phyloP scores from a whole-genome alignment of 139 green algal species.

The Chlorella vulgaris region DNA sequence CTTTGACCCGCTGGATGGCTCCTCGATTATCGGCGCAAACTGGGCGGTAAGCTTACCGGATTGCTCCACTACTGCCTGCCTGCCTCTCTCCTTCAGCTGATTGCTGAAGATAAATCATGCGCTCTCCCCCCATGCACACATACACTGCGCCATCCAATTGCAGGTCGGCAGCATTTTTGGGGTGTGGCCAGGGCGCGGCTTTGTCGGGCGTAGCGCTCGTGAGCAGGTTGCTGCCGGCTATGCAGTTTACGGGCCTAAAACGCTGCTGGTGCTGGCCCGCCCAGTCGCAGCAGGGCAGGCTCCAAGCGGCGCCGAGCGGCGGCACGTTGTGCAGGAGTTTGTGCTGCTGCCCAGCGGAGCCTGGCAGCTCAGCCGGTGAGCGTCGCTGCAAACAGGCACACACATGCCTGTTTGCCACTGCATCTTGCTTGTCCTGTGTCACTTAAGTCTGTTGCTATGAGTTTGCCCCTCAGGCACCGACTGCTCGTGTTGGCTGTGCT shows the following conservation, averaged over 20 bases:
- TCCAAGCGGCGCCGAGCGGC: too few species aligned
- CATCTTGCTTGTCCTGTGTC: too few species aligned
- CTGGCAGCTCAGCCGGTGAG: constrained; percentile 28
- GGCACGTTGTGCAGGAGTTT: constrained; percentile 55
- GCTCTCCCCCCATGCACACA: too few species aligned
- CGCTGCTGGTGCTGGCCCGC: constrained; percentile 73
- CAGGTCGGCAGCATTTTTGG: constrained; percentile 82
- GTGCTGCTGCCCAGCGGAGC: constrained; percentile 2
- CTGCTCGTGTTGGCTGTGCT: not conserved
- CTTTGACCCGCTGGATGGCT: constrained; percentile 87
- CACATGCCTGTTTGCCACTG: too few species aligned
- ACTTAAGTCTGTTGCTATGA: too few species aligned
- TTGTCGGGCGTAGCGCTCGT: constrained; percentile 60
- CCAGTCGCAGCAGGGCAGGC: constrained; percentile 19
- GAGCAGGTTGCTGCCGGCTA: constrained; percentile 77
- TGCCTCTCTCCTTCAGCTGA: too few species aligned
- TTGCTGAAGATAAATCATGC: too few species aligned
- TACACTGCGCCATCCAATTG: too few species aligned
- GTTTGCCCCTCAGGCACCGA: too few species aligned
- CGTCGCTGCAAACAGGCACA: too few species aligned
- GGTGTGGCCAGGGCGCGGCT: constrained; percentile 66
- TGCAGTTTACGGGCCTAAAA: constrained; percentile 80
- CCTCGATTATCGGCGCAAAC: constrained; percentile 76
- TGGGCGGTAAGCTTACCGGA: constrained; percentile 60
- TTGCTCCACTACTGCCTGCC: not conserved